A percentile compares a stretch with the other conserved stretches of the same genome.
Conservation (phyloP, 2,329 filamentous ascomycete species). For the Bipolaris bicolor region DNA sequence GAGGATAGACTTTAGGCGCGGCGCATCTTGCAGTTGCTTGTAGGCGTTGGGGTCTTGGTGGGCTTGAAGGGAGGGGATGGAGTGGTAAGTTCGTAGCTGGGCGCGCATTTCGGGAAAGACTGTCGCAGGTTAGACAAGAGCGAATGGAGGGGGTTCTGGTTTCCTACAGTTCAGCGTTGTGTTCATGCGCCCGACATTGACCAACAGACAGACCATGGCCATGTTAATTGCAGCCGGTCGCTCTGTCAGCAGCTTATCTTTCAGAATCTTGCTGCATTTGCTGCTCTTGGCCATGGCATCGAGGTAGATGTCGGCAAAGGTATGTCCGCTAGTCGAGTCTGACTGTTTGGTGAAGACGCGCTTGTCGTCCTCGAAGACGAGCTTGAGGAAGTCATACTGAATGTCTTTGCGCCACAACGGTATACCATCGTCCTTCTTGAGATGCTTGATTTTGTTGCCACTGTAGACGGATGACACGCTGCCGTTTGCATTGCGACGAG, state of each 20-base stretch:
- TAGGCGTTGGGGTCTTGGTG: slow-evolving; percentile 95
- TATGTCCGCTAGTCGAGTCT: slow-evolving; percentile 73
- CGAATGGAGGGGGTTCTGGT: not conserved
- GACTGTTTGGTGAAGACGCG: slow-evolving; percentile 91
- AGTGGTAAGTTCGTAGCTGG: slow-evolving; percentile 95
- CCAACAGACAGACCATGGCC: slow-evolving; percentile 98
- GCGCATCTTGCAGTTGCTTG: slow-evolving; percentile 96
- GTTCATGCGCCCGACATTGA: slow-evolving; percentile 98
- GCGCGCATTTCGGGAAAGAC: slow-evolving; percentile 99
- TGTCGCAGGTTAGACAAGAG: slow-evolving; percentile 47
- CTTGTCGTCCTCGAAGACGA: slow-evolving; percentile 77
- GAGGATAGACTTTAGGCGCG: slow-evolving; percentile 92
- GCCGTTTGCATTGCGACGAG: slow-evolving; percentile 67
- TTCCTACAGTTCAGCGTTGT: slow-evolving; percentile 91
- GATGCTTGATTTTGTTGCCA: slow-evolving; percentile 78
- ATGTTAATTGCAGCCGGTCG: slow-evolving; percentile 92
- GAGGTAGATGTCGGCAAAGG: slow-evolving; percentile 95
- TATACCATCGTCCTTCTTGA: slow-evolving; percentile 89
- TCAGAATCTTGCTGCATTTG: slow-evolving; percentile 98
- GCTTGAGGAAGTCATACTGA: slow-evolving; percentile 82
- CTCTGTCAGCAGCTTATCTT: slow-evolving; percentile 94
- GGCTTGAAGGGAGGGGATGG: slow-evolving; percentile 93
- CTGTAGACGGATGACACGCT: slow-evolving; percentile 71
- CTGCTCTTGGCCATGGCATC: slow-evolving; percentile 98
- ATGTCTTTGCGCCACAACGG: slow-evolving; percentile 88